These are phyloP conservation scores for Lotus japonicus DNA, from an alignment of 306 rosid species.

Conservation along the genomic window DNA sequence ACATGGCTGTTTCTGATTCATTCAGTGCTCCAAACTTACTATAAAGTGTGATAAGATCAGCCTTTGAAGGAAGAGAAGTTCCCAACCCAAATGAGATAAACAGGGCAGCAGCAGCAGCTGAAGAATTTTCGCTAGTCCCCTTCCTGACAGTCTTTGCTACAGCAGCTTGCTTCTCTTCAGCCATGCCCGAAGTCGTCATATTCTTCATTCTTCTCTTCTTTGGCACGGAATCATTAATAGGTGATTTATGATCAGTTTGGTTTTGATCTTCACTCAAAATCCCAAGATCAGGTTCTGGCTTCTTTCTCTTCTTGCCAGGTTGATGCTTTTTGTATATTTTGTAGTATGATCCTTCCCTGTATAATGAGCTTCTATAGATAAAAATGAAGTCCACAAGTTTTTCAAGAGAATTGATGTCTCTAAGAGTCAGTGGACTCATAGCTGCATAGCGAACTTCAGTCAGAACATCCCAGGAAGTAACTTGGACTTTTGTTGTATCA, in stretches of 20 bases:
- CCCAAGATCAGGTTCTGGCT: constrained; percentile 29
- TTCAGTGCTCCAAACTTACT: constrained; percentile 48
- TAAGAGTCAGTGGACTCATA: constrained; percentile 20
- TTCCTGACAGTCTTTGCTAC: constrained; percentile 22
- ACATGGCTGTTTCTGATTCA: constrained; percentile 43
- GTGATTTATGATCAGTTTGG: constrained; percentile 3
- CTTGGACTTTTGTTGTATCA: constrained; percentile 37
- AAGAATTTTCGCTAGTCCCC: constrained; percentile 6
- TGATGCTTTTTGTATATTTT: constrained; percentile 28
- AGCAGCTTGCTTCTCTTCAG: constrained; percentile 17
- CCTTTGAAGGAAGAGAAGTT: constrained; percentile 51
- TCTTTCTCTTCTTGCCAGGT: constrained; percentile 47
- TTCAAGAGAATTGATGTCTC: constrained; percentile 18
- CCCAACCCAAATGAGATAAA: constrained; percentile 47
- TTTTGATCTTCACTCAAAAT: constrained; percentile 14
- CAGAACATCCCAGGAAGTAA: constrained; percentile 27
- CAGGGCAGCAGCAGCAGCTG: constrained; percentile 33
- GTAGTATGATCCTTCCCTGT: constrained; percentile 36
- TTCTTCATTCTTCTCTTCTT: constrained; percentile 26
- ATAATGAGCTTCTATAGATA: constrained; percentile 45
- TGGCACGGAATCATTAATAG: constrained; percentile 17
- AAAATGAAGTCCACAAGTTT: constrained; percentile 32
- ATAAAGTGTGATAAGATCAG: constrained; percentile 42
- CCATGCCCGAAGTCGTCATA: neutral
- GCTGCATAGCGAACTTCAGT: constrained; percentile 39